Evolutionary conservation across 1,284 basidiomycete genomes (phyloP), one percentile per base, ranked within the genome.

Genomic region (Mycena citricolor): DNA sequence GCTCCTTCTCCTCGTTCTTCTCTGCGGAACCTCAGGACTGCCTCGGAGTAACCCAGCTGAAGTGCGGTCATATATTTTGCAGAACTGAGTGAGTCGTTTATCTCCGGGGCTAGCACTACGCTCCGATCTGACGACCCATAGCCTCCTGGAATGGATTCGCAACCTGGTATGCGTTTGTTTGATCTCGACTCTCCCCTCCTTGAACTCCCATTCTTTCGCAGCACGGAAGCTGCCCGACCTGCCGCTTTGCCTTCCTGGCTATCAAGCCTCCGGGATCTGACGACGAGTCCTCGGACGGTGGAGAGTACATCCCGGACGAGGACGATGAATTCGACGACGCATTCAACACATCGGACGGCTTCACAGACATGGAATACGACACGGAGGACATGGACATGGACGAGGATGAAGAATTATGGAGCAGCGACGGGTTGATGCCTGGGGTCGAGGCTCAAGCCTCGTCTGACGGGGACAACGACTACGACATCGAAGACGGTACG

Each of bases 201-300:
- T n/a, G 37, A 19, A 35, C 24, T 32, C 44, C 31, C 44, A 34
- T 36, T 37, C 17, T 16, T 24, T 30, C 57, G 4, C 51, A 83
- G 81, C 81, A 84, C 55, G 82, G 83, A n/a, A 84, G 68, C 51
- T 86, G 83, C 51, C 83, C 83, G 10, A 74, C 80, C 7, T 86
- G 83, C 58, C 67, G 83, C 29, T 65, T 77, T 46, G 60, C 65
- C 7, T 85, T 85, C 61, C 64, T 81, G 21, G 70, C 77, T 42
- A 70, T 84, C 41, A 62, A 59, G 13, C 73, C 74, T 1, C 61
- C 71, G 0, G 78, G 80, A 22, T 74, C 73, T 11, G 80, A 82
- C 51, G 71, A 76, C 54, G 83, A 83, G 54, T 81, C 78, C 3
- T 79, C 78, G 2, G 81, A 83, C 55, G 81, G 74, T 12, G 79